Evolutionary conservation across 73 alveolate species (phyloP).

Genomic region (Symbiodinium pilosum): DNA sequence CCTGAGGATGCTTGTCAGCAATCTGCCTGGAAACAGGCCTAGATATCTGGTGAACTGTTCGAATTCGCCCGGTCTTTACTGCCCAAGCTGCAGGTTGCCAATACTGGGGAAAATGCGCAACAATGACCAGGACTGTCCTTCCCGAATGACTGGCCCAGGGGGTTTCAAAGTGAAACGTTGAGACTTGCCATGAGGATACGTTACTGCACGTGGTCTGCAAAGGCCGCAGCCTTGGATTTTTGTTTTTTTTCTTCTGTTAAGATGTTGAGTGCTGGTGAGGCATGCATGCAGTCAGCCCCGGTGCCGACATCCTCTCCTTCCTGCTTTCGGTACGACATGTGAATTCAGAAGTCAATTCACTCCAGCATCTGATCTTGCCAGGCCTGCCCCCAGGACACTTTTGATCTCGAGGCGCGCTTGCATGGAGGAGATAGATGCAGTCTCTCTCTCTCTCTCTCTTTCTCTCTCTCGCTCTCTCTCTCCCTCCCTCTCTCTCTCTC

Average conservation of each 20-base stretch:
- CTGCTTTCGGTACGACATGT: slow-evolving; percentile 19
- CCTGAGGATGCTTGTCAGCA: slow-evolving; percentile 72
- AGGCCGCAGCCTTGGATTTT: slow-evolving; percentile 26
- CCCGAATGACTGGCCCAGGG: neutral
- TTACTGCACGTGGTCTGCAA: slow-evolving; percentile 83
- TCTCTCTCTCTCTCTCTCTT: neutral
- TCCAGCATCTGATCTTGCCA: too few relatives aligned
- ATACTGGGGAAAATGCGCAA: slow-evolving; percentile 63
- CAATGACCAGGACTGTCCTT: slow-evolving; percentile 72
- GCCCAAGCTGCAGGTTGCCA: slow-evolving; percentile 10
- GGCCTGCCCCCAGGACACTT: slow-evolving; percentile 73
- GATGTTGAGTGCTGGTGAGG: neutral
- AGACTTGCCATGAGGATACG: slow-evolving; percentile 21
- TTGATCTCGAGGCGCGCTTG: slow-evolving; percentile 47
- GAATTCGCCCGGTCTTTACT: too few relatives aligned
- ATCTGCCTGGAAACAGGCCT: slow-evolving; percentile 68
- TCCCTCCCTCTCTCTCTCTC: too few relatives aligned
- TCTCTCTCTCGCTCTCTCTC: too few relatives aligned
- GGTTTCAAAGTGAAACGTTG: neutral
- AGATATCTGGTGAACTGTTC: too few relatives aligned
- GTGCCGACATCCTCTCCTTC: slow-evolving; percentile 68
- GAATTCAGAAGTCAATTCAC: too few relatives aligned
- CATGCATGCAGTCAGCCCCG: slow-evolving; percentile 40
- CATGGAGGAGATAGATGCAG: neutral
- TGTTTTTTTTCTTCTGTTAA: neutral